phyloP scores from a whole-genome alignment of 805 yeast species.

The Sugiyamaella mastotermitis region DNA sequence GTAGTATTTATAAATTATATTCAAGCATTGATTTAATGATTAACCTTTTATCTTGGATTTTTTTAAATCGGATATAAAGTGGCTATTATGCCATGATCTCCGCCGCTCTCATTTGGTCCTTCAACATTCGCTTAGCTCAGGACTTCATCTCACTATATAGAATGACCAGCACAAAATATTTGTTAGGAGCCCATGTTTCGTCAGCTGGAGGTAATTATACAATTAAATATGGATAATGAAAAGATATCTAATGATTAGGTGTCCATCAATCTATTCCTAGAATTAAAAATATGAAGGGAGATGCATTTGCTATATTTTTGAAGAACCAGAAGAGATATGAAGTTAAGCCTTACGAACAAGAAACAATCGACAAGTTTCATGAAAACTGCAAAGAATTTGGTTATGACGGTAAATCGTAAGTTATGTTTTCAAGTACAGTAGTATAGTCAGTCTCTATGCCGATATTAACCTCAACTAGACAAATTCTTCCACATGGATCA shows the following conservation, averaged over 20 bases:
- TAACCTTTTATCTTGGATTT: too few species aligned
- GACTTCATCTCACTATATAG: neutral
- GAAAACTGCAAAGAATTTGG: conserved; percentile 54
- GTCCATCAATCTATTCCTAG: conserved; percentile 62
- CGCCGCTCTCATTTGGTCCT: too few species aligned
- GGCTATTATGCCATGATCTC: too few species aligned
- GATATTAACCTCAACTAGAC: conserved; percentile 32
- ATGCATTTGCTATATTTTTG: conserved; percentile 84
- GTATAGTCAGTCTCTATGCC: neutral
- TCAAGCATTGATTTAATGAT: too few species aligned
- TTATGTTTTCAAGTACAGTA: neutral
- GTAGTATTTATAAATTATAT: conserved; percentile 5
- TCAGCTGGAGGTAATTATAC: conserved; percentile 59
- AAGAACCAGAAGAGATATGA: conserved; percentile 91
- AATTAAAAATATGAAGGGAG: conserved; percentile 55
- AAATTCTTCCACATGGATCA: conserved; percentile 90
- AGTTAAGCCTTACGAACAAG: conserved; percentile 65
- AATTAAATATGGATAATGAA: neutral
- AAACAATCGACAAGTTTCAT: conserved; percentile 63
- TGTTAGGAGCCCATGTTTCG: conserved; percentile 85
- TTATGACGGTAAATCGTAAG: too few species aligned
- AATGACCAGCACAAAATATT: conserved; percentile 5
- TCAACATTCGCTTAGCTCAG: too few species aligned
- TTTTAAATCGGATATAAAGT: too few species aligned
- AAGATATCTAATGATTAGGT: conserved; percentile 20